A percentile compares a stretch with the other conserved stretches of the same genome.
phyloP scores from a whole-genome alignment of 1,284 basidiomycete species.

The Ganoderma meredithae region DNA sequence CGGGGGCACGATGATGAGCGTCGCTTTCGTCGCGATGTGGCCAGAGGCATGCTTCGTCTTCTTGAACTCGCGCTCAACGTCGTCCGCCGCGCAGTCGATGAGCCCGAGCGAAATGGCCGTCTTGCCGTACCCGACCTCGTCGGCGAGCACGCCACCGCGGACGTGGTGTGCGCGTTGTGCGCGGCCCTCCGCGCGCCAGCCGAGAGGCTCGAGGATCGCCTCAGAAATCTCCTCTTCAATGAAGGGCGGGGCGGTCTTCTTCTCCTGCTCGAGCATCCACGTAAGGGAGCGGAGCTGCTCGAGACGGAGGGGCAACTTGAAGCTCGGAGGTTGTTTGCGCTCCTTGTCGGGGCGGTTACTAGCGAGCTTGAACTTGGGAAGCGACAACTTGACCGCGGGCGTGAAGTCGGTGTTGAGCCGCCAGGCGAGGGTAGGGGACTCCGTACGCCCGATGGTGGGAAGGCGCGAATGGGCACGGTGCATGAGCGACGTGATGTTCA shows the following conservation, averaged over 20 bases:
- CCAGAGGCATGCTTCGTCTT: conserved; percentile 57
- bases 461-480: conserved; percentile 89
- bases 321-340: conserved; percentile 82
- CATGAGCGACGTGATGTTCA: conserved; percentile 88
- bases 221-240: conserved; percentile 95
- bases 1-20: conserved; percentile 88
- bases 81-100: conserved; percentile 72
- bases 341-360: conserved; percentile 84
- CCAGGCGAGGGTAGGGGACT: conserved; percentile 74
- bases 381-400: conserved; percentile 65
- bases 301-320: conserved; percentile 75
- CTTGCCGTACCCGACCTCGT: conserved; percentile 97
- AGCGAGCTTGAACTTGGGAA: conserved; percentile 71
- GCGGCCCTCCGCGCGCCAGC: conserved; percentile 93
- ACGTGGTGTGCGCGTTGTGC: conserved; percentile 81
- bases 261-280: conserved; percentile 93
- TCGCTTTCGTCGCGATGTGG: conserved; percentile 80
- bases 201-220: conserved; percentile 83
- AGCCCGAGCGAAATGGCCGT: conserved; percentile 94
- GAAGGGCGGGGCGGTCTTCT: conserved; percentile 72
- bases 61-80: conserved; percentile 63
- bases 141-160: conserved; percentile 92
- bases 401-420: conserved; percentile 81
- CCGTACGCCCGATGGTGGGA: conserved; percentile 63
- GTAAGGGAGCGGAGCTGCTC: conserved; percentile 91